These are phyloP conservation scores for Gnomoniopsis smithogilvyi DNA, from an alignment of 2,329 filamentous ascomycete species.

Conservation along the genomic window DNA sequence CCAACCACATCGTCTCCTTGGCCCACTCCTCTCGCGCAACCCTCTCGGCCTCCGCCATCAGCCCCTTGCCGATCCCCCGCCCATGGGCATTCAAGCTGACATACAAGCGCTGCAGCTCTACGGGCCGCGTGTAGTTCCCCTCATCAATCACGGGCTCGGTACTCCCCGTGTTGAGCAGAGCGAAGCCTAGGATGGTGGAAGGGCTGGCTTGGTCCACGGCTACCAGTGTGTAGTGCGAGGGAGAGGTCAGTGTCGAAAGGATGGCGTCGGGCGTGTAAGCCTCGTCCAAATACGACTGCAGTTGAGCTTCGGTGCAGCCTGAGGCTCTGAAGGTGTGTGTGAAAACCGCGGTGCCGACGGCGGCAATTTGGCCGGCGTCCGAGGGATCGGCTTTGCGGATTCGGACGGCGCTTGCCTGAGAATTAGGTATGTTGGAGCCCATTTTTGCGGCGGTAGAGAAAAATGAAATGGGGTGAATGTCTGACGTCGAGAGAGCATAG, in stretches of 20 bases:
- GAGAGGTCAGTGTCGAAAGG: constrained; percentile 22
- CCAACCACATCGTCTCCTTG: constrained; percentile 40
- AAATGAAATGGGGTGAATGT: background rate
- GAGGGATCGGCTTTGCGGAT: constrained; percentile 25
- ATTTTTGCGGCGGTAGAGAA: background rate
- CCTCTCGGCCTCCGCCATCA: constrained; percentile 28
- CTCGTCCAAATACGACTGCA: constrained; percentile 34
- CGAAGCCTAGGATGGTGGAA: constrained; percentile 35
- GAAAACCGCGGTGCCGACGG: constrained; percentile 35
- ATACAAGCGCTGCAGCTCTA: constrained; percentile 44
- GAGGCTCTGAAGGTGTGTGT: constrained; percentile 35
- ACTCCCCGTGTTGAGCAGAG: constrained; percentile 32
- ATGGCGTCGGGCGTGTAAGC: constrained; percentile 30
- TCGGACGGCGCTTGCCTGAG: background rate
- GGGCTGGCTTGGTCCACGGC: constrained; percentile 23
- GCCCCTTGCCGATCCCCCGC: constrained; percentile 32
- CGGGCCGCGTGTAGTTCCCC: constrained; percentile 25
- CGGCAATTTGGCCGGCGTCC: constrained; percentile 29
- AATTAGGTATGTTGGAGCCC: background rate
- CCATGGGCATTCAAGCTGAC: constrained; percentile 34
- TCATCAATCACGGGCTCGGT: constrained; percentile 31
- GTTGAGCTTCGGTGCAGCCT: constrained; percentile 34
- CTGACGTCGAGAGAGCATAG: background rate
- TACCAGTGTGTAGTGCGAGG: constrained; percentile 24
- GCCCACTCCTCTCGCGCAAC: constrained; percentile 32